Conservation (phyloP, 345 rosid genomes). For the Balakata baccata region DNA sequence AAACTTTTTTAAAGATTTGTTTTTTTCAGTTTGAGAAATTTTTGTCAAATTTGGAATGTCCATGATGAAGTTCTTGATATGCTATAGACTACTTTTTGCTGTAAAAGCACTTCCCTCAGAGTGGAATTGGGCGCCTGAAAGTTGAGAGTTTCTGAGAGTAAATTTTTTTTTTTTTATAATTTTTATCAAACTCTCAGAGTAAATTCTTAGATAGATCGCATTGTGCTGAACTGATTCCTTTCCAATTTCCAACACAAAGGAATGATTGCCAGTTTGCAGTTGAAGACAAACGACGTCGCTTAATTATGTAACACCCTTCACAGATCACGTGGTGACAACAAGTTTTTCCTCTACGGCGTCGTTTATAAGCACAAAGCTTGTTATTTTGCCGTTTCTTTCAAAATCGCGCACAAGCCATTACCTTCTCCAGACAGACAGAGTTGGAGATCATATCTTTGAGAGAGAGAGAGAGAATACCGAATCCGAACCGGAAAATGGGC, state of each 20-base stretch:
- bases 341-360: neutral
- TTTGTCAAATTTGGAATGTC: neutral
- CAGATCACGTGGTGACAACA: neutral
- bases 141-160: too few species aligned
- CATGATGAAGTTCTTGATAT: neutral
- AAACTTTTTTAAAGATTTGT: neutral
- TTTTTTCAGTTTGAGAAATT: neutral
- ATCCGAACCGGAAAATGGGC: slow-evolving; percentile 43
- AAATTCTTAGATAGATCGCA: too few species aligned
- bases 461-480: neutral
- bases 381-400: neutral
- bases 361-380: neutral
- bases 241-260: neutral
- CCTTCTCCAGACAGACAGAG: neutral
- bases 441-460: neutral
- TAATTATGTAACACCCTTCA: too few species aligned
- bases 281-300: too few species aligned
- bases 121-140: too few species aligned
- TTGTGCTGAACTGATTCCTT: neutral
- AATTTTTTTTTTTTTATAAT: too few species aligned
- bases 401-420: neutral
- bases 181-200: too few species aligned
- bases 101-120: neutral
- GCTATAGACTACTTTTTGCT: neutral
- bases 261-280: neutral